Percentiles rank a stretch among this genome's conserved stretches.
phyloP scores from a whole-genome alignment of 148 eudicot species.

The Pharnaceum exiguum region DNA sequence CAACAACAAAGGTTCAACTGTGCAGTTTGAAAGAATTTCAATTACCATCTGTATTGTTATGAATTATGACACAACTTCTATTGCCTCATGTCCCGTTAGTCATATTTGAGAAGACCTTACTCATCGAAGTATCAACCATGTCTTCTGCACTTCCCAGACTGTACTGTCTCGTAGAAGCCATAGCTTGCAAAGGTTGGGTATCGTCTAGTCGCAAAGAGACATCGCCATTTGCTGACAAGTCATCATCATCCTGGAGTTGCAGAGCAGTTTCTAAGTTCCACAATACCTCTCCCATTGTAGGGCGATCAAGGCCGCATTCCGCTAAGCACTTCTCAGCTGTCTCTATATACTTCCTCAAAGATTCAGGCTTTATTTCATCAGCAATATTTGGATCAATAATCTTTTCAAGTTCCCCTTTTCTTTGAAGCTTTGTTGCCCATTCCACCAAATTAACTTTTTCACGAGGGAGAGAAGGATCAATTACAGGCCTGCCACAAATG shows the following conservation, averaged over 20 bases:
- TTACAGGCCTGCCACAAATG: slow-evolving; percentile 58
- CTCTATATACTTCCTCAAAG: slow-evolving; percentile 37
- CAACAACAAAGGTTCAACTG: slow-evolving; percentile 7
- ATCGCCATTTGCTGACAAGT: slow-evolving; percentile 11
- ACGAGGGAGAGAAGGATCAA: slow-evolving; percentile 53
- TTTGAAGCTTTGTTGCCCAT: slow-evolving; percentile 37
- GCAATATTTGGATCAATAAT: slow-evolving; percentile 36
- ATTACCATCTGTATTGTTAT: neutral
- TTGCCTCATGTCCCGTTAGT: slow-evolving; percentile 29
- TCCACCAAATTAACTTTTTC: slow-evolving; percentile 54
- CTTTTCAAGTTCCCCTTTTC: slow-evolving; percentile 31
- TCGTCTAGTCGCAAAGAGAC: slow-evolving; percentile 16
- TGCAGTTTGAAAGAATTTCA: neutral
- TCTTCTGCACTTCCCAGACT: slow-evolving; percentile 42
- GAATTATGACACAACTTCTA: neutral
- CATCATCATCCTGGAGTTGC: slow-evolving; percentile 37
- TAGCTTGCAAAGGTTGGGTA: slow-evolving; percentile 16
- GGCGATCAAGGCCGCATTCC: slow-evolving; percentile 40
- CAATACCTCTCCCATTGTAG: slow-evolving; percentile 55
- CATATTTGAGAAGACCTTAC: slow-evolving; percentile 51
- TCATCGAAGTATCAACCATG: slow-evolving; percentile 44
- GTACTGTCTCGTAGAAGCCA: slow-evolving; percentile 25
- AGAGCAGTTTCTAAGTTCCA: slow-evolving; percentile 55
- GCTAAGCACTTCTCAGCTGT: slow-evolving; percentile 58
- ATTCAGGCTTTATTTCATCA: slow-evolving; percentile 34